Base-by-base conservation (phyloP, 2,329 filamentous ascomycete genomes). In the Penicillium sp. region DNA sequence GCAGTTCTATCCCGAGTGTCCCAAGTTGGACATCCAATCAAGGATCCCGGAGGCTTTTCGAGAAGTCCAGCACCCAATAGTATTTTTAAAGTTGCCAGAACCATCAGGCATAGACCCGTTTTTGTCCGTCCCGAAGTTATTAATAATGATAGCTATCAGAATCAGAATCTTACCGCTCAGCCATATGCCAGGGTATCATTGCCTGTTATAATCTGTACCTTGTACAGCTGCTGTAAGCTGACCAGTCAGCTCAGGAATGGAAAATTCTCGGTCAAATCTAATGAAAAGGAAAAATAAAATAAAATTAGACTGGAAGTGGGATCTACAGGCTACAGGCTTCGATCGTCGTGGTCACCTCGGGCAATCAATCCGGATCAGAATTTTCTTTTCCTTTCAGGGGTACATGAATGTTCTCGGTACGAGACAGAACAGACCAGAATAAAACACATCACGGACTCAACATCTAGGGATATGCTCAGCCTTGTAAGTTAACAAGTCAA, bases 21-120 rank as follows among this genome's bases (percentile, higher is more conserved):
- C n/a, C n/a, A n/a, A n/a, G n/a, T 38, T 39, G 8, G 23, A 39
- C 12, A 46, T 43, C 50, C 49, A 52, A 52, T 52, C 45, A 45
- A n/a, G 20, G 29, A 12, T 41, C 28, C 31, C 24, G 18, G 32
- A 42, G 37, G 40, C 33, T 51, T 51, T 42, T 25, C 41, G 44
- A 33, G 41, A 20, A 32, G 37, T 23, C 37, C 4, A 25, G 24
- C 37, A 39, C 10, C 13, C 23, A 1, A 24, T 12, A 40, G 23
- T 25, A 27, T 27, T 25, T 40, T 40, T 40, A 40, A 23, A 40
- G 38, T 40, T 25, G 12, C n/a, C 24, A 15, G 38, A 38, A 38
- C 35, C 15, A 37, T 37, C 20, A 8, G 6, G 18, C 8, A 18
- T n/a, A 25, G 7, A 27, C n/a, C 38, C 38, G 23, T 40, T 25